These are phyloP conservation scores for Rhizopogon vesiculosus DNA, from an alignment of 768 basidiomycete species.

Conservation along the genomic window DNA sequence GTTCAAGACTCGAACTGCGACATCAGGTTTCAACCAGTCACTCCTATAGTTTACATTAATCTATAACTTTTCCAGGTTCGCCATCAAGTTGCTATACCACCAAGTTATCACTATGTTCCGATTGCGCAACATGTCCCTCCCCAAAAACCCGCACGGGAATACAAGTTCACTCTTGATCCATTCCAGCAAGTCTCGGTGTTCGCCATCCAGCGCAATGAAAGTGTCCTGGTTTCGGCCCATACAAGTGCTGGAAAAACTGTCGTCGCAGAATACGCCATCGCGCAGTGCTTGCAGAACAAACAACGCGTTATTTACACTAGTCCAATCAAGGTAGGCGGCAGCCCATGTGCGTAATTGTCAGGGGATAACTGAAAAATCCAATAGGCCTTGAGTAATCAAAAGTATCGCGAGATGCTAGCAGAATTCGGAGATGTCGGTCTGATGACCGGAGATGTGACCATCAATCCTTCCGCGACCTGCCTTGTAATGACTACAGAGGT, in stretches of 20 bases:
- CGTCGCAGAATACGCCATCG: conserved; percentile 99
- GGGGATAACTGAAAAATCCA: conserved; percentile 14
- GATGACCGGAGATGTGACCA: conserved; percentile 99
- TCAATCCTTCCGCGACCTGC: conserved; percentile 95
- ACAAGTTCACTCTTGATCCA: conserved; percentile 95
- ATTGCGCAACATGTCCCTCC: conserved; percentile 91
- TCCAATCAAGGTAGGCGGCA: conserved; percentile 88
- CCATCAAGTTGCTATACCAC: conserved; percentile 95
- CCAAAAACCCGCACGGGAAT: conserved; percentile 84
- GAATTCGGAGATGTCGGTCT: conserved; percentile 98
- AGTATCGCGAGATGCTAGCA: conserved; percentile 96
- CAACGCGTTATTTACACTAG: conserved; percentile 98
- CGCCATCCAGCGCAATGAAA: conserved; percentile 96
- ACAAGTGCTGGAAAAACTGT: conserved; percentile 99
- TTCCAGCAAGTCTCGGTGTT: conserved; percentile 94
- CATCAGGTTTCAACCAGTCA: conserved; percentile 55
- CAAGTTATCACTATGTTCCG: conserved; percentile 85
- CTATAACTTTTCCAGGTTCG: conserved; percentile 56
- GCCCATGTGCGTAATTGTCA: conserved; percentile 8
- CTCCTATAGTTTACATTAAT: not conserved
- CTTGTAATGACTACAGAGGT: conserved; percentile 99
- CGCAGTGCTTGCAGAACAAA: conserved; percentile 88
- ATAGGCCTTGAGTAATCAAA: conserved; percentile 97
- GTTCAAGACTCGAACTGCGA: conserved; percentile 67
- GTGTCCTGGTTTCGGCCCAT: conserved; percentile 96